Evolutionary conservation across 768 basidiomycete genomes (phyloP), one percentile per base, ranked within the genome.

Genomic region (Boletellus ananiceps): DNA sequence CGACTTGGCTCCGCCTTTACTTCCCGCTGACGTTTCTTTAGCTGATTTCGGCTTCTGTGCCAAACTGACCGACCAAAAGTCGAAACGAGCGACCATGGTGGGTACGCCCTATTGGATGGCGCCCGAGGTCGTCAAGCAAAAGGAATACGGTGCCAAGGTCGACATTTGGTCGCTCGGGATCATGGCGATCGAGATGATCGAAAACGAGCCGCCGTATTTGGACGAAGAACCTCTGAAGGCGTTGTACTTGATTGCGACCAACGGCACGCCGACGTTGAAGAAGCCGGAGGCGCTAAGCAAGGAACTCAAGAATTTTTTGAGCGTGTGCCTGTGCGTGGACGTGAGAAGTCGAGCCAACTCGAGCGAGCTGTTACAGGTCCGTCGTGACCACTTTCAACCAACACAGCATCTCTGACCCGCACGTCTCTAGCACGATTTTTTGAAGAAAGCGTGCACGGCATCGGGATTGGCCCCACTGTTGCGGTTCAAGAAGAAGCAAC

Each of bases 71-170:
- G 93, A 94, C 60, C 90, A 95, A 70, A 96, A 95, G 68, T 93
- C 89, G 36, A 95, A 95, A 69, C 88, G 93, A 45, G 93, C 93
- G 27, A 95, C 93, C n/a, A 95, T 95, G 93, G 93, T 96, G 4
- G 93, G 93, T 31, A 95, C 93, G 11, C 93, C 93, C 1, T 95
- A 95, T 69, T 95, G 93, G 93, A 96, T 96, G 93, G 93, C 93
- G 3, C 93, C 93, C n/a, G 93, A 96, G 67, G 92, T 96, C 45
- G 93, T 96, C 60, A 94, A 93, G 71, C 89, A 93, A 67, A 94
- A 95, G 70, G 92, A 93, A 68, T 96, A 96, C 62, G 93, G 93
- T 40, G 90, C 92, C 21, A 95, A 95, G 68, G 93, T 95, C 18
- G 93, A 95, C 60, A 92, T 96, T 44, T 96, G 93, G 93, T 93